Evolutionary conservation across 169 alveolate species (phyloP).

Genomic region (Amoebophrya sp.): DNA sequence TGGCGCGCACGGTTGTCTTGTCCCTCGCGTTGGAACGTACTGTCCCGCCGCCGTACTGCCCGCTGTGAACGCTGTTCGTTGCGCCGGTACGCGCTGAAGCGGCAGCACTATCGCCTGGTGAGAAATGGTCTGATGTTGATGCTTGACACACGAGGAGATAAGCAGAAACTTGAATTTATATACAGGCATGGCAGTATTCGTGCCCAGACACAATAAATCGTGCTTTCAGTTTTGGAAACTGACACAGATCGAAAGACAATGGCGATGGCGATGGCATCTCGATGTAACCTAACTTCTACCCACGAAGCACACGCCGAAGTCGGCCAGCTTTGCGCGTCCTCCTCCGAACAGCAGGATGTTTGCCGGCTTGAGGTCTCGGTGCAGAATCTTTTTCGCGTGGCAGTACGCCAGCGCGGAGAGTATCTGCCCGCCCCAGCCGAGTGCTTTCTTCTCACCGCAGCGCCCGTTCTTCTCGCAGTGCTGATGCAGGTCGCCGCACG

Average conservation of each 20-base stretch:
- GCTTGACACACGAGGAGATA: too few relatives aligned
- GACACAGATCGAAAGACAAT: background rate
- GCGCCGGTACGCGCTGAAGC: background rate
- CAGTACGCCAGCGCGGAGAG: conserved; percentile 4
- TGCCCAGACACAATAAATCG: too few relatives aligned
- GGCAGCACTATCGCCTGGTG: background rate
- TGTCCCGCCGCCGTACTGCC: too few relatives aligned
- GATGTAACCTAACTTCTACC: background rate
- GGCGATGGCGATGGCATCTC: background rate
- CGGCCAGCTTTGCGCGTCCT: background rate
- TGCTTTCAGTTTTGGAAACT: background rate
- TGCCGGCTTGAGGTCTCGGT: conserved; percentile 11
- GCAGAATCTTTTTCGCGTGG: background rate
- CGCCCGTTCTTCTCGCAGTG: background rate
- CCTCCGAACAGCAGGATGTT: background rate
- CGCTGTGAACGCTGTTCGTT: too few relatives aligned
- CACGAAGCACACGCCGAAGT: background rate
- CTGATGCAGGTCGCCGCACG: background rate
- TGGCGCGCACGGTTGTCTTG: background rate
- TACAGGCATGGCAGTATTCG: too few relatives aligned
- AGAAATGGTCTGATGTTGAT: background rate
- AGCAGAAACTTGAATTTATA: too few relatives aligned
- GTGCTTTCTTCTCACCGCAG: background rate
- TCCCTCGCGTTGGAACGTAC: too few relatives aligned
- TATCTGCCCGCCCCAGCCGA: background rate